These are phyloP conservation scores for Ciborinia camelliae DNA, from an alignment of 2,329 filamentous ascomycete genomes.

Conservation along the genomic window DNA sequence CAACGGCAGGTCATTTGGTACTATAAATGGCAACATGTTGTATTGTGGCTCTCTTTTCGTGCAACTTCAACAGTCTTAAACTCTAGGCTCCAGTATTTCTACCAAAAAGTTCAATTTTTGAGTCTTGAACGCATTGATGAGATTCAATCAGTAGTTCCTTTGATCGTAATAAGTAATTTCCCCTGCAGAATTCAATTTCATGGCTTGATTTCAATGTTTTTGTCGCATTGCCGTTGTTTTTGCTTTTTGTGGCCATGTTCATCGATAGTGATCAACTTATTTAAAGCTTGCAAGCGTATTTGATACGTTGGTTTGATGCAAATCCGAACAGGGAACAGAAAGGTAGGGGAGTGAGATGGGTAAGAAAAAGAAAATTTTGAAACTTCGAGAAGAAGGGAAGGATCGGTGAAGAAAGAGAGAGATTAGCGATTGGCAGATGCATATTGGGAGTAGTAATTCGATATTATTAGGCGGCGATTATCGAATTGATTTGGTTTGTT, in stretches of 20 bases:
- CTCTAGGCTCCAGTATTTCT: conserved; percentile 16
- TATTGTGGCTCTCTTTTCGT: conserved; percentile 9
- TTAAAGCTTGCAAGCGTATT: background rate
- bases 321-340: background rate
- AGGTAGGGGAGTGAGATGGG: background rate
- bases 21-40: conserved; percentile 13
- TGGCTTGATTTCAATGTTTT: background rate
- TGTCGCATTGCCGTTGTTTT: background rate
- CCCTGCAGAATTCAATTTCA: conserved; percentile 6
- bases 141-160: background rate
- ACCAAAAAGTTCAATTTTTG: background rate
- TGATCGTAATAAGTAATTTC: conserved; percentile 1
- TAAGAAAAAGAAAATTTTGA: conserved; percentile 14
- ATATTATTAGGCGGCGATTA: background rate
- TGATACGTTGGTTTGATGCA: conserved; percentile 5
- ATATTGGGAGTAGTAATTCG: no score
- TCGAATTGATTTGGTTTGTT: background rate
- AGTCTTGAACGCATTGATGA: conserved; percentile 1
- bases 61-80: conserved; percentile 13
- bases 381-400: conserved; percentile 5
- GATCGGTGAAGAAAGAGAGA: conserved; percentile 4
- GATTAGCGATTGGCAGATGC: no score
- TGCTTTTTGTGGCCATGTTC: background rate
- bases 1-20: conserved; percentile 7
- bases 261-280: background rate